Evolutionary conservation across 2,329 filamentous ascomycete genomes (phyloP).

Genomic region (Venturia aucupariae): DNA sequence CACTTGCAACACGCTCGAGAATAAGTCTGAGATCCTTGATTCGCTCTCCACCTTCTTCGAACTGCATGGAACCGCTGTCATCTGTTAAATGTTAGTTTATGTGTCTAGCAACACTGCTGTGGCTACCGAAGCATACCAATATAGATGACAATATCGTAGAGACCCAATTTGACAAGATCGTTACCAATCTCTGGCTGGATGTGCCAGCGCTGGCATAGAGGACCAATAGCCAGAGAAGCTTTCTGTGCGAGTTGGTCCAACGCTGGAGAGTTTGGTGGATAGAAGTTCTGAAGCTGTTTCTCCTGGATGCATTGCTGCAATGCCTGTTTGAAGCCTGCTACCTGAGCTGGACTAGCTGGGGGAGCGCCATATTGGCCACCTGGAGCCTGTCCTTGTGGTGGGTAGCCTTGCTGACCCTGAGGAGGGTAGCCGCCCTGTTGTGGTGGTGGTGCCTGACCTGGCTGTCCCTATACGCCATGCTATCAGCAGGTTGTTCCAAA

Average conservation of each 20-base stretch:
- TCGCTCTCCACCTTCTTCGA: conserved; percentile 57
- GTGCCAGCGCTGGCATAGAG: conserved; percentile 47
- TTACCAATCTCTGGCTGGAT: conserved; percentile 51
- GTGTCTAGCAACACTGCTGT: too few species aligned
- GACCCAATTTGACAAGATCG: conserved; percentile 52
- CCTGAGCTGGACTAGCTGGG: conserved; percentile 32
- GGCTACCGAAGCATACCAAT: conserved; percentile 32
- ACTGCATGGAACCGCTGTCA: conserved; percentile 61
- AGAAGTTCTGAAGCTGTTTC: conserved; percentile 50
- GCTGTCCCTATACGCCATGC: conserved; percentile 19
- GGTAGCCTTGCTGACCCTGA: conserved; percentile 28
- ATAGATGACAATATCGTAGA: conserved; percentile 55
- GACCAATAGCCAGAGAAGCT: conserved; percentile 43
- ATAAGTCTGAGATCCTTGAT: conserved; percentile 59
- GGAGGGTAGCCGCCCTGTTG: conserved; percentile 26
- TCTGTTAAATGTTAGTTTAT: conserved; percentile 29
- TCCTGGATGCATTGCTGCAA: conserved; percentile 49
- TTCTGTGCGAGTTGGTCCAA: conserved; percentile 43
- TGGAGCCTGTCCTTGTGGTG: conserved; percentile 25
- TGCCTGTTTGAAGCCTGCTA: conserved; percentile 46
- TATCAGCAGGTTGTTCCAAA: conserved; percentile 3
- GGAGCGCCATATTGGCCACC: conserved; percentile 15
- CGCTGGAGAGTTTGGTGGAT: conserved; percentile 44
- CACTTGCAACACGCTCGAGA: conserved; percentile 52
- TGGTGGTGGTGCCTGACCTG: conserved; percentile 25